phyloP scores from a whole-genome alignment of 2,329 filamentous ascomycete genomes.

The Aspergillus persii region DNA sequence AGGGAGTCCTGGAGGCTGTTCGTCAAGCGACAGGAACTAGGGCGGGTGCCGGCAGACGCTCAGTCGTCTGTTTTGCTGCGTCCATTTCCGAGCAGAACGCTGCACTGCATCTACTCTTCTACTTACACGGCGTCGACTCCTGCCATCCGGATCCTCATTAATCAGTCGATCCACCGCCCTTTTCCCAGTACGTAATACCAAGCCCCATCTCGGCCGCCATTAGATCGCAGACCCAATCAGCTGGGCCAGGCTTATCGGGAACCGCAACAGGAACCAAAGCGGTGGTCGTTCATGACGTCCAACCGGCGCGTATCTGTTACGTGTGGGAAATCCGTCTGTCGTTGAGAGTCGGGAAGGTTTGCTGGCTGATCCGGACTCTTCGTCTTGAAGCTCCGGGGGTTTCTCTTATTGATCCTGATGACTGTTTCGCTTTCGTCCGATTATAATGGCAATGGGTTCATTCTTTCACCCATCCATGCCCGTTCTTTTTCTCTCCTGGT shows the following conservation, averaged over 20 bases:
- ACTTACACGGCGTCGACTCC: background rate
- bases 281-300: conserved; percentile 8
- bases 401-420: conserved; percentile 21
- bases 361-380: conserved; percentile 10
- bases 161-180: conserved; percentile 1
- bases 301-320: conserved; percentile 26
- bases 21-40: background rate
- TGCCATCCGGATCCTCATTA: background rate
- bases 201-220: conserved; percentile 16
- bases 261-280: conserved; percentile 11
- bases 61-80: too few relatives aligned
- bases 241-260: conserved; percentile 28
- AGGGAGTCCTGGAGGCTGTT: background rate
- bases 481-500: conserved; percentile 8
- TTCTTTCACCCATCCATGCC: background rate
- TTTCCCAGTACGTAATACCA: conserved; percentile 34
- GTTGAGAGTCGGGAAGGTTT: conserved; percentile 14
- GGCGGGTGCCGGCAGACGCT: background rate
- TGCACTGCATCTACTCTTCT: too few relatives aligned
- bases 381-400: conserved; percentile 5
- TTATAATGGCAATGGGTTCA: background rate
- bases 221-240: conserved; percentile 30
- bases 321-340: conserved; percentile 23
- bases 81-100: too few relatives aligned
- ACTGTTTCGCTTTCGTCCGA: conserved; percentile 1